A percentile compares a stretch with the other conserved stretches of the same genome.
Conservation (phyloP, 2,329 filamentous ascomycete genomes). For the Colletotrichum sp. region DNA sequence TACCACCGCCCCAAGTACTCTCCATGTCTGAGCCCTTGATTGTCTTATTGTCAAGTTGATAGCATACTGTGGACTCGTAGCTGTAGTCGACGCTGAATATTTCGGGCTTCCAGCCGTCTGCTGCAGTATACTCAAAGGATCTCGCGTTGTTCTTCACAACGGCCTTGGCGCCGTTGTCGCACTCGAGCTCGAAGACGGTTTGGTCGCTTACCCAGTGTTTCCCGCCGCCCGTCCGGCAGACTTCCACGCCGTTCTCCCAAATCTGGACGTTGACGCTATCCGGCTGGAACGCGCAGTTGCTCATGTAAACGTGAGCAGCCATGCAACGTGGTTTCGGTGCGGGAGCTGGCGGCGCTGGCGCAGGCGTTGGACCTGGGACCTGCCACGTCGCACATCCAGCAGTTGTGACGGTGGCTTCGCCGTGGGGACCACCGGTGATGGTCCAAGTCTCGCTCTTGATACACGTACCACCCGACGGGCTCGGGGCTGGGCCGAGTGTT, state of each 20-base stretch:
- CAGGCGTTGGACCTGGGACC: background rate
- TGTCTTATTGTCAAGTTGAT: background rate
- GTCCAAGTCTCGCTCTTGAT: background rate
- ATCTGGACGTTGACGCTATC: background rate
- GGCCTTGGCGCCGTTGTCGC: background rate
- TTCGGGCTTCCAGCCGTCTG: background rate
- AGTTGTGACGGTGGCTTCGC: background rate
- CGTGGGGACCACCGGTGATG: background rate
- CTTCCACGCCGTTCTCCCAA: background rate
- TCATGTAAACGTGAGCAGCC: background rate
- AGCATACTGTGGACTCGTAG: background rate
- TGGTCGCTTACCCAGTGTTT: background rate
- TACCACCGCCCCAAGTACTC: background rate
- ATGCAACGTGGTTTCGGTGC: background rate
- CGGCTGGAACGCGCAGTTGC: background rate
- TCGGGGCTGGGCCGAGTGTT: background rate
- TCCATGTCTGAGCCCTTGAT: background rate
- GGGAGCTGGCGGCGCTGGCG: background rate
- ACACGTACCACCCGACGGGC: background rate
- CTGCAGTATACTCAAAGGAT: background rate
- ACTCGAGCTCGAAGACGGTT: background rate
- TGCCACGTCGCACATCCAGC: background rate
- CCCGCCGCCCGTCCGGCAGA: background rate
- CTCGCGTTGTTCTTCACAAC: background rate
- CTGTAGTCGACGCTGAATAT: background rate